A percentile compares a stretch with the other conserved stretches of the same genome.
Evolutionary conservation across 1,139 yeast species (phyloP).

Genomic region (Nakaseomyces uthaithaninus): DNA sequence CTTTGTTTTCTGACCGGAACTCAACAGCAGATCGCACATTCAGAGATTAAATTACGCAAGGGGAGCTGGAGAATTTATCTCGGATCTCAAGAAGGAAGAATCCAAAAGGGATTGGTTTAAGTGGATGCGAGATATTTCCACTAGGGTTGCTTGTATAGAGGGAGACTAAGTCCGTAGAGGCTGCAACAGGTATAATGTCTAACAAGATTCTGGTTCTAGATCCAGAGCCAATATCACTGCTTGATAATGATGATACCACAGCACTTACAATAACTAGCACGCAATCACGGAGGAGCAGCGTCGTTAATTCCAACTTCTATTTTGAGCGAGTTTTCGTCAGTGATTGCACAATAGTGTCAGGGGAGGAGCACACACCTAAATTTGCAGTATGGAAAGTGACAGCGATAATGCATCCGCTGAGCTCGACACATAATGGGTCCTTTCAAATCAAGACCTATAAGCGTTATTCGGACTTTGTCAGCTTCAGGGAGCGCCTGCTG

Average conservation of each 20-base stretch:
- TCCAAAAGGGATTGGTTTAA: too few species aligned
- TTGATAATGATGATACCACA: conserved; percentile 15
- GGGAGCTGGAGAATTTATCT: too few species aligned
- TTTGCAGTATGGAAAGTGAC: conserved; percentile 29
- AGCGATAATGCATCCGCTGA: conserved; percentile 15
- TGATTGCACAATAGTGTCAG: conserved; percentile 24
- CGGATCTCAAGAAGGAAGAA: too few species aligned
- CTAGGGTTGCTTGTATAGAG: too few species aligned
- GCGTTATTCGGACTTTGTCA: conserved; percentile 26
- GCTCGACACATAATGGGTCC: conserved; percentile 6
- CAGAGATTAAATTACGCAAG: too few species aligned
- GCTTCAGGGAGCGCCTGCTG: conserved; percentile 16
- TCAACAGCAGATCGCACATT: too few species aligned
- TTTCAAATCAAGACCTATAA: conserved; percentile 20
- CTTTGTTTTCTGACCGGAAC: too few species aligned
- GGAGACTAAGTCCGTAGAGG: too few species aligned
- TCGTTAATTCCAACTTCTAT: conserved; percentile 11
- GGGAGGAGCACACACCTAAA: conserved; percentile 18
- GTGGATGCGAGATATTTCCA: too few species aligned
- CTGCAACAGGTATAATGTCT: conserved; percentile 6
- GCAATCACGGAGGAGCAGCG: conserved; percentile 10
- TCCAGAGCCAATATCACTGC: conserved; percentile 24
- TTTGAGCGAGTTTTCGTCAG: conserved; percentile 16
- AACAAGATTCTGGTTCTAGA: conserved; percentile 17
- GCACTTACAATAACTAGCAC: conserved; percentile 4